These are phyloP conservation scores for Ogataea dorogensis DNA, from an alignment of 805 yeast genomes.

Conservation along the genomic window DNA sequence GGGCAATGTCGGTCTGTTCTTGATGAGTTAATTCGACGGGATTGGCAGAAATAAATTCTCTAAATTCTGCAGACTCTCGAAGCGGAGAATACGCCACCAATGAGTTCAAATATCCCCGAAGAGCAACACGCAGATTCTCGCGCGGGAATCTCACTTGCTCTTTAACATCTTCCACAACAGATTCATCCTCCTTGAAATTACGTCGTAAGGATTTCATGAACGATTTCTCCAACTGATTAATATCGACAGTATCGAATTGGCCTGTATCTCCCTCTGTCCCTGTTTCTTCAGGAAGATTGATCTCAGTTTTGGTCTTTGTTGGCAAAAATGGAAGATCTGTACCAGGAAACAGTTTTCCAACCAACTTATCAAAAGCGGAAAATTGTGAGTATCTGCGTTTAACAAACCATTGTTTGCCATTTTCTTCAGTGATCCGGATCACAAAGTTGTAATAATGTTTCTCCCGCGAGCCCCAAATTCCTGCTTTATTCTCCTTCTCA, in stretches of 20 bases:
- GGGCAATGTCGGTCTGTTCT: conserved; percentile 55
- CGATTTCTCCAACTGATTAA: conserved; percentile 22
- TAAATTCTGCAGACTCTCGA: conserved; percentile 48
- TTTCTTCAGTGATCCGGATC: conserved; percentile 40
- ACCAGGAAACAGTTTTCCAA: conserved; percentile 66
- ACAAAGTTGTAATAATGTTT: conserved; percentile 45
- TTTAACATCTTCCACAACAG: conserved; percentile 8
- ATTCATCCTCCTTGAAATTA: conserved; percentile 9
- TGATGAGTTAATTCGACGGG: conserved; percentile 39
- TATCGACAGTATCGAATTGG: conserved; percentile 13
- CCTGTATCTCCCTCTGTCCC: conserved; percentile 11
- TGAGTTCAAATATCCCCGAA: conserved; percentile 67
- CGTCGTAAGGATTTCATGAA: conserved; percentile 21
- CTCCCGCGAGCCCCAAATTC: conserved; percentile 25
- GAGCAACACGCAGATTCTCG: conserved; percentile 73
- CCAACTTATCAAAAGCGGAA: conserved; percentile 48
- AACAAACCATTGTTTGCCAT: conserved; percentile 44
- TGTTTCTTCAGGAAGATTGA: conserved; percentile 19
- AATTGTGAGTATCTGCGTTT: conserved; percentile 70
- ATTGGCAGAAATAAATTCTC: conserved; percentile 49
- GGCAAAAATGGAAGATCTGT: conserved; percentile 45
- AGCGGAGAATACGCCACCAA: conserved; percentile 56
- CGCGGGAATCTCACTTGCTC: conserved; percentile 45
- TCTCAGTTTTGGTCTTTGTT: conserved; percentile 29
- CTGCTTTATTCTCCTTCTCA: conserved; percentile 27